A percentile compares a stretch with the other conserved stretches of the same genome.
These are phyloP conservation scores for Hemileia vastatrix DNA, from an alignment of 1,284 basidiomycete species.

Conservation along the genomic window DNA sequence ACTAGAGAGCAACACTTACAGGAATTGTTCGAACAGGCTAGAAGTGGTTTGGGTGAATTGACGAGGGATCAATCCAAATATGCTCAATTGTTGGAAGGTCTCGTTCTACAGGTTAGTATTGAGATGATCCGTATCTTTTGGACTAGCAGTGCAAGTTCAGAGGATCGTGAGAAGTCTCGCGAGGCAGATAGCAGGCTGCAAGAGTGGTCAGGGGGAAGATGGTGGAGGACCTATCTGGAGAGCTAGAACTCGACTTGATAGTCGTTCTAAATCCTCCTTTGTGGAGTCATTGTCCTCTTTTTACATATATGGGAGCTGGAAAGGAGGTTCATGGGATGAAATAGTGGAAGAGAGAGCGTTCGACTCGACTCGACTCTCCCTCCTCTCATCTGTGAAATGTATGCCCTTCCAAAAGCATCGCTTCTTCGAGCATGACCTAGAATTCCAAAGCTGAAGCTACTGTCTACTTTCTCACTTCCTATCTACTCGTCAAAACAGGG, in stretches of 20 bases:
- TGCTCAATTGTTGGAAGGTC: conserved; percentile 63
- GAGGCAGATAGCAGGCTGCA: background rate
- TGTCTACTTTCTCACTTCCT: background rate
- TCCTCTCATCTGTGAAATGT: too few species aligned
- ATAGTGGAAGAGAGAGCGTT: background rate
- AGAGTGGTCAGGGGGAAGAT: background rate
- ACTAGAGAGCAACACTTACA: conserved; percentile 85
- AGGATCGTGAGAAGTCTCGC: background rate
- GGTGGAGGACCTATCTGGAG: background rate
- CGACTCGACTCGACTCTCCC: background rate
- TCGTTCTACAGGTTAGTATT: conserved; percentile 68
- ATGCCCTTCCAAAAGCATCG: too few species aligned
- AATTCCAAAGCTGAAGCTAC: background rate
- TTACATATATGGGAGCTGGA: background rate
- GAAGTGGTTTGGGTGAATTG: conserved; percentile 57
- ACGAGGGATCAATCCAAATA: conserved; percentile 64
- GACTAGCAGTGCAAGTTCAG: conserved; percentile 2
- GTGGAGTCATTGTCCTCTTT: too few species aligned
- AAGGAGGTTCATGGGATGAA: background rate
- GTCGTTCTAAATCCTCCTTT: too few species aligned
- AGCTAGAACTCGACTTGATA: too few species aligned
- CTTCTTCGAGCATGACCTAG: background rate
- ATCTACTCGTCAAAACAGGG: conserved; percentile 41
- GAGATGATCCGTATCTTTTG: too few species aligned
- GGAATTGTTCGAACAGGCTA: conserved; percentile 69